A percentile compares a stretch with the other conserved stretches of the same genome.
Conservation (phyloP, 257 asterid genomes). For the Solanum commersonii region DNA sequence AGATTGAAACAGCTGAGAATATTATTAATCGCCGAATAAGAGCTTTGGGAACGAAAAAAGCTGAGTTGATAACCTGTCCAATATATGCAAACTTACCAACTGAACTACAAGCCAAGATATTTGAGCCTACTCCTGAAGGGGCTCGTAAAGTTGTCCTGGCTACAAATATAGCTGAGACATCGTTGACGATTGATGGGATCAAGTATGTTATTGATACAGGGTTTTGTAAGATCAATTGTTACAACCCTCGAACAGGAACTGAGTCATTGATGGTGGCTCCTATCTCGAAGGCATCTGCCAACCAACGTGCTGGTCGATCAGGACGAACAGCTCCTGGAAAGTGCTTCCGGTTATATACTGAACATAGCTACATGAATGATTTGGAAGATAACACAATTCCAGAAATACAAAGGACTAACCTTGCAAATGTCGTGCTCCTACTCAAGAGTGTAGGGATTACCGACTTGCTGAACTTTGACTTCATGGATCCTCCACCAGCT, state of each 20-base stretch:
- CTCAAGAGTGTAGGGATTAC: constrained; percentile 68
- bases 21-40: neutral
- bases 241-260: constrained; percentile 71
- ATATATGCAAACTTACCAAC: constrained; percentile 7
- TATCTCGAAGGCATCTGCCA: constrained; percentile 67
- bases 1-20: constrained; percentile 15
- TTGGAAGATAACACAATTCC: constrained; percentile 63
- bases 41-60: neutral
- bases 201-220: constrained; percentile 80
- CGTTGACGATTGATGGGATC: constrained; percentile 72
- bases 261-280: constrained; percentile 57
- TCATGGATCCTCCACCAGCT: constrained; percentile 82
- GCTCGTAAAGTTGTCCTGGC: constrained; percentile 9
- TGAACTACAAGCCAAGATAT: constrained; percentile 3
- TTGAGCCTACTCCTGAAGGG: constrained; percentile 18
- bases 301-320: constrained; percentile 78
- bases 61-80: neutral
- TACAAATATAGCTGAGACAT: constrained; percentile 26
- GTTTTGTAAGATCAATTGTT: constrained; percentile 60
- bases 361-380: constrained; percentile 45
- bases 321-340: constrained; percentile 78
- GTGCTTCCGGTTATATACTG: constrained; percentile 61
- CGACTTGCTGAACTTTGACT: constrained; percentile 60
- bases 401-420: constrained; percentile 68
- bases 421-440: constrained; percentile 57